phyloP scores from a whole-genome alignment of 2,329 filamentous ascomycete species.

The Penicillium polonicum region DNA sequence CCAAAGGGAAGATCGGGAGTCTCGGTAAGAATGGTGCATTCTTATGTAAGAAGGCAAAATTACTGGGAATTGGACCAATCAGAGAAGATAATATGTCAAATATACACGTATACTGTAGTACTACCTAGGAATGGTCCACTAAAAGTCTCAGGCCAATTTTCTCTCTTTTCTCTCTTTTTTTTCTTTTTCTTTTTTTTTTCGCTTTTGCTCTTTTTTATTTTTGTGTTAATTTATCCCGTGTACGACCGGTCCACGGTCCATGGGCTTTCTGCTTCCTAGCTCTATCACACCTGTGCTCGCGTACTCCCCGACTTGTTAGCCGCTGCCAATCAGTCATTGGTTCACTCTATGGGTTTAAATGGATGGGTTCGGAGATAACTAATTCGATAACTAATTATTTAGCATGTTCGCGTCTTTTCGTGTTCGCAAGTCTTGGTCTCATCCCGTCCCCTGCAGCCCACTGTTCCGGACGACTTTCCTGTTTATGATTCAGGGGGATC shows the following conservation, averaged over 20 bases:
- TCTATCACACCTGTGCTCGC: conserved; percentile 6
- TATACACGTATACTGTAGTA: not conserved
- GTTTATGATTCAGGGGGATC: conserved; percentile 16
- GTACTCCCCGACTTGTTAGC: conserved; percentile 23
- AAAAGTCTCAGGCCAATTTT: conserved; percentile 3
- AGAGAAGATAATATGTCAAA: not conserved
- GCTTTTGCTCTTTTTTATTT: not conserved
- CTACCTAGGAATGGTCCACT: not conserved
- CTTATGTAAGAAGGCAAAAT: conserved; percentile 14
- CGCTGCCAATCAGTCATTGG: conserved; percentile 8
- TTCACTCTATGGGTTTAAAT: conserved; percentile 2
- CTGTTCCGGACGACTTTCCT: conserved; percentile 11
- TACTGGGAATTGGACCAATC: not conserved
- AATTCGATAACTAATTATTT: not conserved
- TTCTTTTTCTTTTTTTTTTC: not conserved
- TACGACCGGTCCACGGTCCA: conserved; percentile 11
- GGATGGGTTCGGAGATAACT: not conserved
- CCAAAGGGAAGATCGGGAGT: conserved; percentile 11
- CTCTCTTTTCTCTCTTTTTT: not conserved
- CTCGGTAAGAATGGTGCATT: conserved; percentile 22
- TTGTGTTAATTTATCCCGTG: conserved; percentile 9
- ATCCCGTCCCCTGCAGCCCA: conserved; percentile 1
- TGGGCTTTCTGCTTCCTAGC: conserved; percentile 4
- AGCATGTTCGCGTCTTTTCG: conserved; percentile 2
- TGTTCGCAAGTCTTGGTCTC: not conserved